phyloP scores from a whole-genome alignment of 176 grass and related monocot genomes.

The Triticum monococcum region DNA sequence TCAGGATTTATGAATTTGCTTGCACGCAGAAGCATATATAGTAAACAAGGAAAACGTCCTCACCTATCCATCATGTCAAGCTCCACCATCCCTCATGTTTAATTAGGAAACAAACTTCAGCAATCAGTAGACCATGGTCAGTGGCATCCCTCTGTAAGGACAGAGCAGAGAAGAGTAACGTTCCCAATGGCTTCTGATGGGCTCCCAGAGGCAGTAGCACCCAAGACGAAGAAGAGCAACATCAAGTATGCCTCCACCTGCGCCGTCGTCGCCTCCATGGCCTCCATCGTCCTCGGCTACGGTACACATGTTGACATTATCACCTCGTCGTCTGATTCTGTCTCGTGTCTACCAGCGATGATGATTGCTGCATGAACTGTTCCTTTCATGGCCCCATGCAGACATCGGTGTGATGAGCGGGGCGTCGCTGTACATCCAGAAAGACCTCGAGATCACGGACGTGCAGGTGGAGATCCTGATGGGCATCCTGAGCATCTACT shows the following conservation, averaged over 20 bases:
- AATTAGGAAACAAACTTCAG: neutral
- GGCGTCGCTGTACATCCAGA: slow-evolving; percentile 48
- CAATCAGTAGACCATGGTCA: neutral
- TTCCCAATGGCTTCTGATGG: neutral
- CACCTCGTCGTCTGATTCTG: neutral
- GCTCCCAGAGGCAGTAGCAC: slow-evolving; percentile 7
- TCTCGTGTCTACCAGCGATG: neutral
- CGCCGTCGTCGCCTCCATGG: slow-evolving; percentile 62
- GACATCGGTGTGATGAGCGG: slow-evolving; percentile 87
- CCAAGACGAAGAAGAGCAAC: slow-evolving; percentile 17
- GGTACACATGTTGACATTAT: slow-evolving; percentile 24
- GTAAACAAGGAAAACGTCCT: neutral
- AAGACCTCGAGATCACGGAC: slow-evolving; percentile 53
- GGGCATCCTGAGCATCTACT: slow-evolving; percentile 65
- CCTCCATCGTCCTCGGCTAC: slow-evolving; percentile 66
- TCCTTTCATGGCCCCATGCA: neutral
- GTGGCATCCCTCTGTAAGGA: neutral
- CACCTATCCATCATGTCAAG: neutral
- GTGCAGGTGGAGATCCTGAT: slow-evolving; percentile 58
- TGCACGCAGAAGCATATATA: slow-evolving; percentile 20
- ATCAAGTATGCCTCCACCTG: slow-evolving; percentile 53
- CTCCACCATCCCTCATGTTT: neutral
- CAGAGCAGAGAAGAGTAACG: neutral
- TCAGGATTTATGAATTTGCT: slow-evolving; percentile 1
- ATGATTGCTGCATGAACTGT: neutral